Evolutionary conservation across 495 filamentous ascomycete genomes (phyloP), one percentile per base, ranked within the genome.

Genomic region (Podospora tetraspora): DNA sequence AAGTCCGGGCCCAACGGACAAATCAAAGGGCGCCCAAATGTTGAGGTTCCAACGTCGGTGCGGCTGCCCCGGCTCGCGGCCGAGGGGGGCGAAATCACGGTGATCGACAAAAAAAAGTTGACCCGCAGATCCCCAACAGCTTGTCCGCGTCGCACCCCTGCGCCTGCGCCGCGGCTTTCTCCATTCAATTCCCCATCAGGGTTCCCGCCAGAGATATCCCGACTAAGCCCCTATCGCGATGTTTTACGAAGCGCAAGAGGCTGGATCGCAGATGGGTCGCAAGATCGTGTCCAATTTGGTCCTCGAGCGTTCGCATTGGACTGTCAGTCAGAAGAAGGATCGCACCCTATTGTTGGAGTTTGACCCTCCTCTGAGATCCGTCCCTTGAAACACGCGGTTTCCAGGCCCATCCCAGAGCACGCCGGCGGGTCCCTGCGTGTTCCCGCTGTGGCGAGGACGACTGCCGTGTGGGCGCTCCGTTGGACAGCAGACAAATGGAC

Each of bases 41-140:
- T 76, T 76, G 75, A 75, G 75, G 59, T 62, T 43, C 66, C 72
- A 65, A 66, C 57, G 25, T 21, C 25, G 59, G 43, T n/a, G 61
- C 66, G 63, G 62, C 52, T 22, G 59, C 66, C 62, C 70, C 66
- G 67, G 68, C 52, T 23, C 56, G 57, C 66, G 30, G 7, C 27
- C 65, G 57, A 61, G 30, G 58, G 58, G 27, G 57, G 58, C 65
- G 43, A 43, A 61, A 61, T 57, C 65, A 22, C 19, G 32, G 57
- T 56, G 73, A 76, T 72, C 69, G 72, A 70, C 69, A 66, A 63
- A 65, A 69, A 34, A 70, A 69, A 59, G 65, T 21, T 63, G 61
- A 74, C 76, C 76, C 78, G 78, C 78, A 79, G 73, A 77, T 79
- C 78, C 78, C 78, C 78, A 79, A 79, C 78, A 76, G 63, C 60